phyloP scores from a whole-genome alignment of 1,139 yeast species.

The Kodamaea suecica region DNA sequence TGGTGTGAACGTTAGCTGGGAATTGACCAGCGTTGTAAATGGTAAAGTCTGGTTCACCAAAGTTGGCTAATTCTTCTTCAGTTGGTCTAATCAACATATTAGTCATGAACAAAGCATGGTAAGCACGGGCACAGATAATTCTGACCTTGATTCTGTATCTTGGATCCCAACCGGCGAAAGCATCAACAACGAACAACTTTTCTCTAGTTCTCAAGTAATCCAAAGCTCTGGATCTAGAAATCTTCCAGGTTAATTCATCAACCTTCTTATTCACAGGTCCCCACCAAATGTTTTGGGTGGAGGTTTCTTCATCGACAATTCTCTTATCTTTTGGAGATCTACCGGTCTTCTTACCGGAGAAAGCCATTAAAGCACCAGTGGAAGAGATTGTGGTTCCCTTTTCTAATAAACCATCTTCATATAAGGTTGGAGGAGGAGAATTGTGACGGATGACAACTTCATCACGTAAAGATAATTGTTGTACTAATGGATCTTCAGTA shows the following conservation, averaged over 20 bases:
- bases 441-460: slow-evolving; percentile 71
- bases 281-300: slow-evolving; percentile 92
- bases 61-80: slow-evolving; percentile 78
- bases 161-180: slow-evolving; percentile 99
- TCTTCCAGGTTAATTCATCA: slow-evolving; percentile 91
- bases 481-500: slow-evolving; percentile 43
- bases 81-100: slow-evolving; percentile 97
- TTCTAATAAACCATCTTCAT: slow-evolving; percentile 92
- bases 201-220: slow-evolving; percentile 96
- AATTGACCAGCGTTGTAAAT: slow-evolving; percentile 98
- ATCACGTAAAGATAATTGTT: slow-evolving; percentile 42
- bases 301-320: slow-evolving; percentile 90
- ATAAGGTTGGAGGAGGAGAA: slow-evolving; percentile 88
- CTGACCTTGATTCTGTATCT: slow-evolving; percentile 95
- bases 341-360: slow-evolving; percentile 94
- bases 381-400: slow-evolving; percentile 89
- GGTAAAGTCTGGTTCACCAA: slow-evolving; percentile 98
- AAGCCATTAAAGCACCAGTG: slow-evolving; percentile 94
- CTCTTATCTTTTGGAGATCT: slow-evolving; percentile 98
- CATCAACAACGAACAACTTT: slow-evolving; percentile 92
- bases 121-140: slow-evolving; percentile 96
- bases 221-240: slow-evolving; percentile 93
- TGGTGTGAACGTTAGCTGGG: slow-evolving; percentile 96
- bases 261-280: slow-evolving; percentile 98
- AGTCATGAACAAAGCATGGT: slow-evolving; percentile 97